Conservation (phyloP, 1,284 basidiomycete species). For the Austropuccinia psidii region DNA sequence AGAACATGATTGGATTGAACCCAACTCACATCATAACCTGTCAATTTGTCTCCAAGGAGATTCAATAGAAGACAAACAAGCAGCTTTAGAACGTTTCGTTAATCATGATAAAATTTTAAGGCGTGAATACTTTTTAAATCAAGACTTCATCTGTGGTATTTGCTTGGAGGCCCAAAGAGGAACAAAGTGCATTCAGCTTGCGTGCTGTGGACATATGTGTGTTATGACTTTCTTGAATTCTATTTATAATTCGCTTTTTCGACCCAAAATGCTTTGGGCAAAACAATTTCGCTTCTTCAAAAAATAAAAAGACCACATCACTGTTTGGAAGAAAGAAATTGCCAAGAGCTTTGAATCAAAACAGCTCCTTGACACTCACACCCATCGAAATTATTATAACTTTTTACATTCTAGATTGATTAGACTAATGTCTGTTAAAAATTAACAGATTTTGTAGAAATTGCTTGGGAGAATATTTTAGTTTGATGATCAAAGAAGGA, state of each 20-base stretch:
- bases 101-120: not conserved
- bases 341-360: no score
- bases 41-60: not conserved
- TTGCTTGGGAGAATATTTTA: constrained; percentile 13
- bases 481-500: constrained; percentile 23
- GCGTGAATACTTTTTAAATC: not conserved
- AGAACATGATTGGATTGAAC: constrained; percentile 2
- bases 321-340: no score
- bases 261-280: no score
- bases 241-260: no score
- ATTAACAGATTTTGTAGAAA: constrained; percentile 1
- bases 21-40: not conserved
- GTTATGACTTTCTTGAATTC: no score
- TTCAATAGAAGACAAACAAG: no score
- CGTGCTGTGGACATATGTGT: not conserved
- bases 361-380: no score
- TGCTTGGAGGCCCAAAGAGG: constrained; percentile 12
- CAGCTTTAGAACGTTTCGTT: not conserved
- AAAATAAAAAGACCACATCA: no score
- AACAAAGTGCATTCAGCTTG: not conserved
- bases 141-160: not conserved
- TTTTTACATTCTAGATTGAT: no score
- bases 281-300: no score
- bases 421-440: no score
- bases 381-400: no score